Conservation (phyloP, 768 basidiomycete genomes). For the Kwoniella mangroviensis region DNA sequence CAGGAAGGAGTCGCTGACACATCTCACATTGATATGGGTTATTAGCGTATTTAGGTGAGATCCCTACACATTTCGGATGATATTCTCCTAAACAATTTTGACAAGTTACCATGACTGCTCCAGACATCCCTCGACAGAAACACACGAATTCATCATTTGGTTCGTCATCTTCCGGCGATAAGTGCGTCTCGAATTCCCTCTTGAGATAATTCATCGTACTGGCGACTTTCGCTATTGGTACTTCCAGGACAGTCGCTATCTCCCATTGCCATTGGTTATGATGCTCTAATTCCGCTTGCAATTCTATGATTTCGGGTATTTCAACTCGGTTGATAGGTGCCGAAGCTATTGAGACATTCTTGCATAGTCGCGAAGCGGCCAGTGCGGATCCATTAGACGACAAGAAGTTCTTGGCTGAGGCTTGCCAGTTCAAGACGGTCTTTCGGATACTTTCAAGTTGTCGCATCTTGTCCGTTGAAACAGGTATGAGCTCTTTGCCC, state of each 20-base stretch:
- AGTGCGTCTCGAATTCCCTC: slow-evolving; percentile 30
- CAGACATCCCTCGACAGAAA: slow-evolving; percentile 49
- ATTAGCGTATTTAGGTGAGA: slow-evolving; percentile 29
- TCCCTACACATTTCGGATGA: slow-evolving; percentile 51
- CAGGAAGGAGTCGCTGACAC: slow-evolving; percentile 28
- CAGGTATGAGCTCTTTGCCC: slow-evolving; percentile 66
- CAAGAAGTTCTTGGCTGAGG: slow-evolving; percentile 37
- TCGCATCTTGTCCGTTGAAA: slow-evolving; percentile 70
- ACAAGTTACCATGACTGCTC: slow-evolving; percentile 49
- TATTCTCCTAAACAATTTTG: slow-evolving; percentile 45
- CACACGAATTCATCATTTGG: slow-evolving; percentile 40
- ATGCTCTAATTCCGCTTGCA: slow-evolving; percentile 44
- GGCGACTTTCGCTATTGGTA: slow-evolving; percentile 20
- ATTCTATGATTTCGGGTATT: slow-evolving; percentile 50
- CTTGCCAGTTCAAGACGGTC: slow-evolving; percentile 42
- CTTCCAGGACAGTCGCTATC: slow-evolving; percentile 28
- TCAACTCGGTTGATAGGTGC: slow-evolving; percentile 40
- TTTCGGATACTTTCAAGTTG: slow-evolving; percentile 67
- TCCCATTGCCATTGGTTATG: slow-evolving; percentile 46
- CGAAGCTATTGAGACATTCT: slow-evolving; percentile 39
- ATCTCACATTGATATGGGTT: slow-evolving; percentile 35
- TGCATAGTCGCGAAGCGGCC: slow-evolving; percentile 42
- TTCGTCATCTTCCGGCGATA: slow-evolving; percentile 44
- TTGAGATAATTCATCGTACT: slow-evolving; percentile 29
- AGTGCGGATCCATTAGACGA: slow-evolving; percentile 24